Conservation (phyloP, 495 filamentous ascomycete genomes). For the Cudoniella acicularis region DNA sequence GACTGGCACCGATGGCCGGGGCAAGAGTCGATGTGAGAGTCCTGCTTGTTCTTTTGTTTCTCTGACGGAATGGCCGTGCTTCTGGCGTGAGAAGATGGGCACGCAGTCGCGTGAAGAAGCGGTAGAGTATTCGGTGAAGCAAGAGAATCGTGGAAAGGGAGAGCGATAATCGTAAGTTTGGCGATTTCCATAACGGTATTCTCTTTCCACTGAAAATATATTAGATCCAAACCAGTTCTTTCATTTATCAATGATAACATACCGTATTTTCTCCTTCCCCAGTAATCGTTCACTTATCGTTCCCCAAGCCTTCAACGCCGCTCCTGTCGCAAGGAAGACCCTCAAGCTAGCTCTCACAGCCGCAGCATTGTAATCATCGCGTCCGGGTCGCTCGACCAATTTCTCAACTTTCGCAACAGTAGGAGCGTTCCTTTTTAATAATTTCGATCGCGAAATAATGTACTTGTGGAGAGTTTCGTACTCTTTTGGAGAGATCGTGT, state of each 20-base stretch:
- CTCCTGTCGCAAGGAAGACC: constrained; percentile 67
- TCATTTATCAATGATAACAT: constrained; percentile 19
- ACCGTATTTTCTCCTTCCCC: constrained; percentile 40
- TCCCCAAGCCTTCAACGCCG: constrained; percentile 67
- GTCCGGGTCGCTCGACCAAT: constrained; percentile 36
- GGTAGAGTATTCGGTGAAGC: constrained; percentile 82
- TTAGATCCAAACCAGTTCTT: background rate
- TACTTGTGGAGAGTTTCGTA: constrained; percentile 79
- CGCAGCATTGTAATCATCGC: constrained; percentile 73
- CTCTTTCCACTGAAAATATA: constrained; percentile 31
- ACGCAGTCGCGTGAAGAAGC: constrained; percentile 81
- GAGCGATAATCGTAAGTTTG: constrained; percentile 72
- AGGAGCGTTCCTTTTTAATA: constrained; percentile 59
- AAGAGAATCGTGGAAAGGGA: constrained; percentile 81
- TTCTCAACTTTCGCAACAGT: constrained; percentile 43
- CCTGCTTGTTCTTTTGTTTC: constrained; percentile 72
- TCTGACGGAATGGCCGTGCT: constrained; percentile 69
- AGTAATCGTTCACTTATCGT: constrained; percentile 45
- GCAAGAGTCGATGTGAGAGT: constrained; percentile 78
- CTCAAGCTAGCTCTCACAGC: constrained; percentile 74
- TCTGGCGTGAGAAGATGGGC: constrained; percentile 69
- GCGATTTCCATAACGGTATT: constrained; percentile 58
- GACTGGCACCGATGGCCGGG: constrained; percentile 80
- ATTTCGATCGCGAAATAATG: constrained; percentile 61
- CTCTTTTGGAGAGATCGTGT: constrained; percentile 80